Conservation (phyloP, 495 filamentous ascomycete species). For the Aspergillus affinis region DNA sequence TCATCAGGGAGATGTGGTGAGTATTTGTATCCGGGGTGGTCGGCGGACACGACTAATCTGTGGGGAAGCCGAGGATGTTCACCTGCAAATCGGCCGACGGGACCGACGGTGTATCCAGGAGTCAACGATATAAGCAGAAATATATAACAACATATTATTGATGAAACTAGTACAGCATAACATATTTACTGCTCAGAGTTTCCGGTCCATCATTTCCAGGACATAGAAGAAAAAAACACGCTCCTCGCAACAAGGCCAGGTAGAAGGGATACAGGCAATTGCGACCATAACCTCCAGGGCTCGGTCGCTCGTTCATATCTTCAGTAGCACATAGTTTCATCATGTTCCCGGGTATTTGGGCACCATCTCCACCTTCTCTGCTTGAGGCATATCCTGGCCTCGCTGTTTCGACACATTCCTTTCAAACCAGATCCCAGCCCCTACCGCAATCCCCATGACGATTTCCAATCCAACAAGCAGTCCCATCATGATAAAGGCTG, state of each 20-base stretch:
- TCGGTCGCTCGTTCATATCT: background rate
- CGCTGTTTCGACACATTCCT: constrained; percentile 35
- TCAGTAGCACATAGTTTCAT: background rate
- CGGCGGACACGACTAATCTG: background rate
- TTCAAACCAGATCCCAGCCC: constrained; percentile 42
- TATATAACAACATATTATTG: no score
- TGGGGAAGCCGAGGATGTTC: background rate
- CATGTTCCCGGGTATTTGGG: constrained; percentile 24
- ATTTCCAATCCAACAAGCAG: constrained; percentile 45
- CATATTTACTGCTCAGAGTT: no score
- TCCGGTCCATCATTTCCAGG: background rate
- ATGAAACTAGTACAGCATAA: no score
- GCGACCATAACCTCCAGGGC: background rate
- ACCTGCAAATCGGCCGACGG: background rate
- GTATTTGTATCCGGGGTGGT: background rate
- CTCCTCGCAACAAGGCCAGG: background rate
- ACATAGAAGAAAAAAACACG: background rate
- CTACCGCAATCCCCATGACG: constrained; percentile 40
- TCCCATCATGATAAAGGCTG: constrained; percentile 41
- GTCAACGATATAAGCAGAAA: no score
- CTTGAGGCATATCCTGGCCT: constrained; percentile 22
- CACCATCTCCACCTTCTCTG: constrained; percentile 35
- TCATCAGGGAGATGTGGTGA: background rate
- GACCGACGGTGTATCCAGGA: no score
- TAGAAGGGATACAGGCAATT: background rate